phyloP scores from a whole-genome alignment of 805 yeast genomes.

The Diddensiella transvaalensis region DNA sequence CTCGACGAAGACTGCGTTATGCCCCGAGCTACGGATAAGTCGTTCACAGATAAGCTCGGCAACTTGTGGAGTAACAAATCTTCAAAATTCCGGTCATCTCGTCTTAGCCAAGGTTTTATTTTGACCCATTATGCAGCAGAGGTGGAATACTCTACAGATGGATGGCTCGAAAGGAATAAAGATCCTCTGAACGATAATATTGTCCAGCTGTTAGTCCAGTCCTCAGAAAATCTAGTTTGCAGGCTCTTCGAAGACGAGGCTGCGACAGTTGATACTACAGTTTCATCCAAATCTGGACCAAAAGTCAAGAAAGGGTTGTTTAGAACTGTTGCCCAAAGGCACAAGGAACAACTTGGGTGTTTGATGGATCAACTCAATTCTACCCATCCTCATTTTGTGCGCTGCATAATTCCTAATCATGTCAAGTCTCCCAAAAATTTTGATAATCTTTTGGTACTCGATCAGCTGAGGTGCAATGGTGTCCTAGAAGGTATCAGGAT shows the following conservation, averaged over 20 bases:
- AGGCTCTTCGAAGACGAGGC: constrained; percentile 46
- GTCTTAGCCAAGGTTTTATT: constrained; percentile 71
- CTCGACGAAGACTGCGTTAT: constrained; percentile 94
- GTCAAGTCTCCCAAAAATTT: constrained; percentile 66
- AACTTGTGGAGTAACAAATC: constrained; percentile 55
- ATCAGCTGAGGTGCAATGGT: constrained; percentile 94
- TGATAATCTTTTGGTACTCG: constrained; percentile 72
- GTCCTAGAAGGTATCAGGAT: constrained; percentile 96
- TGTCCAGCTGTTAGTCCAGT: constrained; percentile 53
- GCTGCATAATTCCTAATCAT: constrained; percentile 91
- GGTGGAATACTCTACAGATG: constrained; percentile 88
- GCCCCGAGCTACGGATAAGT: constrained; percentile 80
- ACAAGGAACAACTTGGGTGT: constrained; percentile 73
- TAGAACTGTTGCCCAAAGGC: constrained; percentile 82
- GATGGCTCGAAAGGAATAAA: constrained; percentile 91
- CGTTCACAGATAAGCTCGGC: constrained; percentile 77
- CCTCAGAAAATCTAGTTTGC: constrained; percentile 54
- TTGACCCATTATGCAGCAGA: constrained; percentile 93
- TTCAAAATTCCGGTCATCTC: constrained; percentile 65
- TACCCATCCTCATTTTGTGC: constrained; percentile 94
- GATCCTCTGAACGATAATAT: constrained; percentile 86
- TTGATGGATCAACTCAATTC: constrained; percentile 68
- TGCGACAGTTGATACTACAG: constrained; percentile 21
- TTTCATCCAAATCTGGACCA: constrained; percentile 25
- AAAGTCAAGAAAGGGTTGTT: constrained; percentile 41